Evolutionary conservation across 352 stramenopile species (phyloP).

Genomic region (Pythium volutum): DNA sequence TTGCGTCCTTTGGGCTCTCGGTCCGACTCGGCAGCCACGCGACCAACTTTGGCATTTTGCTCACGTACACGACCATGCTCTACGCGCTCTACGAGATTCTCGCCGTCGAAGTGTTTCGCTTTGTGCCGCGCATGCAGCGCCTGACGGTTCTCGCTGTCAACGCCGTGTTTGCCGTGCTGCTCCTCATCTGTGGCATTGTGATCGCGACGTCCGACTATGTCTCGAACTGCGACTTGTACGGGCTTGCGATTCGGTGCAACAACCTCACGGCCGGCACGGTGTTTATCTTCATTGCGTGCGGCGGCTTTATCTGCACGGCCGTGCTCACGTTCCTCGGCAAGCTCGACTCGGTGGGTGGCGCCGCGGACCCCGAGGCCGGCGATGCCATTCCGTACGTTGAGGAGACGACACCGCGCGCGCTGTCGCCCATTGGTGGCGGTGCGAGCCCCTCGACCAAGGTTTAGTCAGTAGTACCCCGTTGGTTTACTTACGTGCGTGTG

Average conservation of each 20-base stretch:
- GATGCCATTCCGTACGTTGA: slow-evolving; percentile 14
- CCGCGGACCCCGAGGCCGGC: neutral
- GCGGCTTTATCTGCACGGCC: slow-evolving; percentile 25
- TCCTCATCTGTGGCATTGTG: slow-evolving; percentile 55
- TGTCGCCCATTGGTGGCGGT: slow-evolving; percentile 10
- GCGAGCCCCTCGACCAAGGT: slow-evolving; percentile 17
- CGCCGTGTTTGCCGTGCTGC: slow-evolving; percentile 31
- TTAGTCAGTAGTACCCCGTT: neutral
- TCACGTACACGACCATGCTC: slow-evolving; percentile 61
- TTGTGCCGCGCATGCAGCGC: slow-evolving; percentile 26
- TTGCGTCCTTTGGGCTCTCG: neutral
- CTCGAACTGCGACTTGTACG: slow-evolving; percentile 36
- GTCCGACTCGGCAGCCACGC: slow-evolving; percentile 24
- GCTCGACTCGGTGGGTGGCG: neutral
- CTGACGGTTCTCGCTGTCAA: slow-evolving; percentile 35
- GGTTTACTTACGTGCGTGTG: neutral
- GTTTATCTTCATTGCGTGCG: slow-evolving; percentile 53
- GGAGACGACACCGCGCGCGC: slow-evolving; percentile 15
- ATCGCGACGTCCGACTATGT: slow-evolving; percentile 48
- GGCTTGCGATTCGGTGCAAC: slow-evolving; percentile 34
- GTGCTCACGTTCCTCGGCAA: slow-evolving; percentile 21
- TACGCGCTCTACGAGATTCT: slow-evolving; percentile 50
- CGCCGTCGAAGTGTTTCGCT: slow-evolving; percentile 47
- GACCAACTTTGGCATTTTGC: slow-evolving; percentile 54
- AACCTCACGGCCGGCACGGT: slow-evolving; percentile 45